Conservation (phyloP, 1,139 yeast genomes). For the Blastobotrys aristatus region DNA sequence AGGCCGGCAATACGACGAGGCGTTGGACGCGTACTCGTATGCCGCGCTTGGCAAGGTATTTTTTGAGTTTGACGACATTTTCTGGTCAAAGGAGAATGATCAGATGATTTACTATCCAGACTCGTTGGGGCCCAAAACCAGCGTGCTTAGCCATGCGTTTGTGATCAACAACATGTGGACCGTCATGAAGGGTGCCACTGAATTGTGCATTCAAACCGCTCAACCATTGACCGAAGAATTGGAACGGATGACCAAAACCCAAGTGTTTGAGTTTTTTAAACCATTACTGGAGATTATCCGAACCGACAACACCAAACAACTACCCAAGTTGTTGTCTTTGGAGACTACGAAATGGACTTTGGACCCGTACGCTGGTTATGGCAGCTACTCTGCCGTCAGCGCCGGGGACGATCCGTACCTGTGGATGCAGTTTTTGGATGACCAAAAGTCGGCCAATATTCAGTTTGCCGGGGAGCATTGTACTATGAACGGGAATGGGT, state of each 20-base stretch:
- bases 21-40: conserved; percentile 52
- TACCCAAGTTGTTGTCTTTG: conserved; percentile 48
- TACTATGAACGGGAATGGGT: conserved; percentile 67
- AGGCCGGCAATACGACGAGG: conserved; percentile 43
- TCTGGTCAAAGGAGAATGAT: conserved; percentile 57
- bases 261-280: conserved; percentile 24
- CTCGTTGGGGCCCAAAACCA: conserved; percentile 18
- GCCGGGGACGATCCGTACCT: conserved; percentile 53
- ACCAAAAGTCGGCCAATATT: conserved; percentile 34
- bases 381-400: conserved; percentile 66
- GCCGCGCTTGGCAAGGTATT: conserved; percentile 76
- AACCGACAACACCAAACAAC: conserved; percentile 23
- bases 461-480: conserved; percentile 86
- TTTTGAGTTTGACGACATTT: conserved; percentile 60
- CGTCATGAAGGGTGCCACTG: conserved; percentile 23
- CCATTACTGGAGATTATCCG: conserved; percentile 24
- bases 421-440: conserved; percentile 52
- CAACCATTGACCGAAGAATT: conserved; percentile 23
- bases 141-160: conserved; percentile 24
- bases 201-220: conserved; percentile 26
- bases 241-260: conserved; percentile 25
- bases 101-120: conserved; percentile 25
- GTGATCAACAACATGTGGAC: conserved; percentile 24
- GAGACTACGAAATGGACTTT: conserved; percentile 64
- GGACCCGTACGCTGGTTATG: conserved; percentile 57